Evolutionary conservation across 179 eudicot genomes (phyloP).

Genomic region (Gypsophila paniculata): DNA sequence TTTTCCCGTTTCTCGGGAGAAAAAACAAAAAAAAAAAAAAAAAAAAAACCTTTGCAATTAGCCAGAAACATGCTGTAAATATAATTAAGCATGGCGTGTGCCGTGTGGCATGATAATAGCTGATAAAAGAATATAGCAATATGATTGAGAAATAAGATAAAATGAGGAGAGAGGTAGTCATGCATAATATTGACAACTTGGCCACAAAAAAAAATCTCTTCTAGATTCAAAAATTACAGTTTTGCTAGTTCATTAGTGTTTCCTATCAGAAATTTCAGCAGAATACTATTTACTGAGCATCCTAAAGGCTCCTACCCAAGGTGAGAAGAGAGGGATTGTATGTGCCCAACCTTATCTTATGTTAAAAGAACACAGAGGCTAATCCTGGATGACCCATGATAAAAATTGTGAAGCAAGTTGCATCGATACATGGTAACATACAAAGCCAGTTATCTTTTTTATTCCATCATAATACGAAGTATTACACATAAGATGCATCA

Average conservation of each 20-base stretch:
- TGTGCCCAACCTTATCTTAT: neutral
- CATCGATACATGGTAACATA: neutral
- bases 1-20: neutral
- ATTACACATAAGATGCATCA: constrained; percentile 5
- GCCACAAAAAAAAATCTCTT: constrained; percentile 8
- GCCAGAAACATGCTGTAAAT: neutral
- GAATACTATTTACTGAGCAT: no score
- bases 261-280: neutral
- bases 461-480: neutral
- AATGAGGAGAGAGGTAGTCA: neutral
- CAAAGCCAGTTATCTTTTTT: neutral
- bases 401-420: no score
- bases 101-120: neutral
- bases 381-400: neutral
- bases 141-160: neutral
- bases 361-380: neutral
- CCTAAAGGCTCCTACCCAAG: neutral
- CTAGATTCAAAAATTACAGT: neutral
- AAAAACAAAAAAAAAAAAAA: neutral
- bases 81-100: neutral
- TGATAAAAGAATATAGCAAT: neutral
- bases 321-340: neutral
- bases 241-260: neutral
- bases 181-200: neutral
- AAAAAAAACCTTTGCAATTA: neutral